Evolutionary conservation across 1,284 basidiomycete species (phyloP).

Genomic region (Cystobasidium pallidum): DNA sequence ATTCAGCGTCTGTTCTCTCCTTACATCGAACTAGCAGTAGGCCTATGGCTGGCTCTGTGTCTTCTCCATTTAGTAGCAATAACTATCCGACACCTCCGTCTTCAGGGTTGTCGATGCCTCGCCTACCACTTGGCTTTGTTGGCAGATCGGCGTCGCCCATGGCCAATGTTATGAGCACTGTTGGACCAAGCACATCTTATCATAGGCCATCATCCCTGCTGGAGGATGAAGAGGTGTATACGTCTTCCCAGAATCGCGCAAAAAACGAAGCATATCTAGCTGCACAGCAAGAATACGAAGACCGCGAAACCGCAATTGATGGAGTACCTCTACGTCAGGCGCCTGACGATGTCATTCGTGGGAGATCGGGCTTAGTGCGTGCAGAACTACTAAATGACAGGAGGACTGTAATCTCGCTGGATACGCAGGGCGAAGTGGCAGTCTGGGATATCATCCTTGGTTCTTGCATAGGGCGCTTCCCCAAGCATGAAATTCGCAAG

Average conservation of each 20-base stretch:
- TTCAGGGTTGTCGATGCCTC: slow-evolving; percentile 29
- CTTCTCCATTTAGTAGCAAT: slow-evolving; percentile 20
- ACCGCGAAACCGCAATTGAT: slow-evolving; percentile 78
- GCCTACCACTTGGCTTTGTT: slow-evolving; percentile 8
- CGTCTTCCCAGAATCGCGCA: not conserved
- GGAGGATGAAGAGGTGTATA: slow-evolving; percentile 32
- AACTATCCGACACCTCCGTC: slow-evolving; percentile 30
- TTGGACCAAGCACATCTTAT: not conserved
- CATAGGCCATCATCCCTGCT: slow-evolving; percentile 25
- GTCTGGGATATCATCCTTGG: slow-evolving; percentile 90
- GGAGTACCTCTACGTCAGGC: slow-evolving; percentile 67
- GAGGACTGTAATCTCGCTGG: slow-evolving; percentile 86
- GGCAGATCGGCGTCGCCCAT: slow-evolving; percentile 11
- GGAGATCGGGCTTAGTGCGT: slow-evolving; percentile 81
- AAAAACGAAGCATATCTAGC: slow-evolving; percentile 32
- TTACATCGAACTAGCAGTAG: slow-evolving; percentile 28
- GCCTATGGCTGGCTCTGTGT: not conserved
- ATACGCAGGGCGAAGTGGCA: slow-evolving; percentile 79
- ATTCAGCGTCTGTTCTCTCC: slow-evolving; percentile 39
- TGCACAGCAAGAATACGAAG: slow-evolving; percentile 63
- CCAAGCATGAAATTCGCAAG: slow-evolving; percentile 65
- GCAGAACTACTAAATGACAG: slow-evolving; percentile 78
- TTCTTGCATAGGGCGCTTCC: slow-evolving; percentile 73
- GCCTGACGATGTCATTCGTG: slow-evolving; percentile 74
- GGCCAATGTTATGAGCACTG: not conserved